Base-by-base conservation (phyloP, 202 grass and related monocot species). In the Setaria italica region DNA sequence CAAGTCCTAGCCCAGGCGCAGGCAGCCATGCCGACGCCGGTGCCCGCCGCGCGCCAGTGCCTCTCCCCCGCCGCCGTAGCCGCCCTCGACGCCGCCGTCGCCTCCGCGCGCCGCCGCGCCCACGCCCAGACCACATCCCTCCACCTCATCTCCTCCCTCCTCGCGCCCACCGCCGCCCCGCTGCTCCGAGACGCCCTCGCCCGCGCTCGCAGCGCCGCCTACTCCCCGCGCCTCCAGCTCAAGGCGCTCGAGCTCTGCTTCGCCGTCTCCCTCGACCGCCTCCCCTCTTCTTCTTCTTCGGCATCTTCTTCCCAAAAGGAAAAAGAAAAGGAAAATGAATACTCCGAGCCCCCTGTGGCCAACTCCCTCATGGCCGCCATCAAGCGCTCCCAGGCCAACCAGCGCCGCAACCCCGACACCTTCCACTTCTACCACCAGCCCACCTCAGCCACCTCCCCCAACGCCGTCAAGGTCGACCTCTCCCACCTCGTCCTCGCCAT, bases 341-440 rank as follows among this genome's bases (percentile, higher is more conserved):
- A 25, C 25, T 25, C 25, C 12, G 90, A 91, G 16, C 96, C 96
- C 2, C 91, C 90, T 16, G 88, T 96, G 1, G 94, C 97, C 35
- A 99, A 99, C 88, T 99, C 97, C 2, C 90, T 96, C 43, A 96
- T 99, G 97, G 92, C 97, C 3, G 93, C 97, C 62, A 90, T 99
- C 86, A 99, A 92, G 90, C 86, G 93, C 35, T 96, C 97, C 11
- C 97, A 99, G 88, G 93, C 93, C 42, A 96, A 91, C 82, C 93
- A 92, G 90, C 77, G 93, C 2, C 78, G 97, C 30, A 99, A 94
- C 70, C 97, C 88, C 15, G 97, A 96, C 84, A 90, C 90, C 33
- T 96, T 99, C 85, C 93, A 99, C 77, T 85, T 96, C 51, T 99
- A 94, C 66, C n/a, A 32, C 25, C 60, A 12, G 1, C 0, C 60